Percentiles rank a stretch among this genome's conserved stretches.
Evolutionary conservation across 495 filamentous ascomycete genomes (phyloP).

Genomic region (Astrothelium subdiscretum): DNA sequence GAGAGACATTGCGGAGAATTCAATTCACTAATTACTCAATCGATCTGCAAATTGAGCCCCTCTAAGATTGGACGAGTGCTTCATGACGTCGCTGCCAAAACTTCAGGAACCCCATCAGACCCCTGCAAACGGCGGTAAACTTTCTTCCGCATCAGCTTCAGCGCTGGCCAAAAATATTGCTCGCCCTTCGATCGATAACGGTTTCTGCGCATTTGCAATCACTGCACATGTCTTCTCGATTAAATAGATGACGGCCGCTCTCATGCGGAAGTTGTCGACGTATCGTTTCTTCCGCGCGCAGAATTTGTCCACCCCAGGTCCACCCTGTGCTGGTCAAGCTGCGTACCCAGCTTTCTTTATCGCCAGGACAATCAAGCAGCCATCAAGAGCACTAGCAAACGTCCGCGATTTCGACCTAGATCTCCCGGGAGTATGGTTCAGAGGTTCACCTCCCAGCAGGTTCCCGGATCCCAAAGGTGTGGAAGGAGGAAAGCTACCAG

Average conservation of each 20-base stretch:
- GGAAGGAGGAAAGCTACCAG: conserved; percentile 40
- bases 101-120: neutral
- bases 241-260: conserved; percentile 21
- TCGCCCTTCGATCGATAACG: neutral
- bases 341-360: conserved; percentile 2
- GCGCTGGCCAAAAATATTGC: neutral
- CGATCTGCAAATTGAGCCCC: neutral
- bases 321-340: neutral
- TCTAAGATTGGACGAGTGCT: neutral
- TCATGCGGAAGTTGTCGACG: conserved; percentile 27
- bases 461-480: conserved; percentile 5
- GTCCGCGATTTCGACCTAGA: conserved; percentile 14
- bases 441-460: conserved; percentile 12
- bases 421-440: conserved; percentile 26
- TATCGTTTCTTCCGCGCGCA: conserved; percentile 15
- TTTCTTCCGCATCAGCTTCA: neutral
- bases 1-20: too few species aligned
- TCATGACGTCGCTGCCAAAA: neutral
- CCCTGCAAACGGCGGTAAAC: neutral
- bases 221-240: conserved; percentile 11
- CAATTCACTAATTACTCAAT: neutral
- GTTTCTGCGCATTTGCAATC: neutral
- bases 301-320: neutral
- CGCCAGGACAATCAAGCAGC: conserved; percentile 2
- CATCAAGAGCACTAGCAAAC: conserved; percentile 20